These are phyloP conservation scores for Exidia glandulosa DNA, from an alignment of 768 basidiomycete species.

Conservation along the genomic window DNA sequence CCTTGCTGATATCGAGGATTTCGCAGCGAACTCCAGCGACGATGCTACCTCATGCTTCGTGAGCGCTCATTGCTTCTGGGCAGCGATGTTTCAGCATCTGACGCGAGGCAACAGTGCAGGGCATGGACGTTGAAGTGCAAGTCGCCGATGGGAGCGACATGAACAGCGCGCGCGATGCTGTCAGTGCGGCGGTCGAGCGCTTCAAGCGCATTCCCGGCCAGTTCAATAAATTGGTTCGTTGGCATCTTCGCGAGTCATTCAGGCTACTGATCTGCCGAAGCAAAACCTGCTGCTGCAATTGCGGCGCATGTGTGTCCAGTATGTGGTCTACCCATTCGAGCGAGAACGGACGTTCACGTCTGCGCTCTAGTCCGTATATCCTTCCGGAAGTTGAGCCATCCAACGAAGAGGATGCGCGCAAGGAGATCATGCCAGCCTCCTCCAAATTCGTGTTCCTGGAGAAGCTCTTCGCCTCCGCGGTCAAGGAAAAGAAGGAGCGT, in stretches of 20 bases:
- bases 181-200: background rate
- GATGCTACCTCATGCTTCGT: background rate
- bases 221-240: background rate
- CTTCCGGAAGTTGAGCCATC: slow-evolving; percentile 37
- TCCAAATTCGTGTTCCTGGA: slow-evolving; percentile 47
- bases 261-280: background rate
- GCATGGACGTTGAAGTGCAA: background rate
- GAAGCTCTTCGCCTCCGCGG: slow-evolving; percentile 43
- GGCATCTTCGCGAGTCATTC: background rate
- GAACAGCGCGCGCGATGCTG: background rate
- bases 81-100: background rate
- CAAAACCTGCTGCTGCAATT: slow-evolving; percentile 58
- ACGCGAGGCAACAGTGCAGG: background rate
- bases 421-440: slow-evolving; percentile 48
- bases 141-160: background rate
- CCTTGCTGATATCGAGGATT: background rate
- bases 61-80: background rate
- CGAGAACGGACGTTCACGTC: slow-evolving; percentile 4
- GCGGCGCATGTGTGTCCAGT: slow-evolving; percentile 61
- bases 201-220: background rate
- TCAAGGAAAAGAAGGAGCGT: slow-evolving; percentile 47
- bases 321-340: slow-evolving; percentile 1
- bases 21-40: background rate
- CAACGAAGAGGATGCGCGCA: slow-evolving; percentile 27
- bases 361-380: slow-evolving; percentile 45